phyloP scores from a whole-genome alignment of 2,329 filamentous ascomycete species.

The Fusarium sp. region DNA sequence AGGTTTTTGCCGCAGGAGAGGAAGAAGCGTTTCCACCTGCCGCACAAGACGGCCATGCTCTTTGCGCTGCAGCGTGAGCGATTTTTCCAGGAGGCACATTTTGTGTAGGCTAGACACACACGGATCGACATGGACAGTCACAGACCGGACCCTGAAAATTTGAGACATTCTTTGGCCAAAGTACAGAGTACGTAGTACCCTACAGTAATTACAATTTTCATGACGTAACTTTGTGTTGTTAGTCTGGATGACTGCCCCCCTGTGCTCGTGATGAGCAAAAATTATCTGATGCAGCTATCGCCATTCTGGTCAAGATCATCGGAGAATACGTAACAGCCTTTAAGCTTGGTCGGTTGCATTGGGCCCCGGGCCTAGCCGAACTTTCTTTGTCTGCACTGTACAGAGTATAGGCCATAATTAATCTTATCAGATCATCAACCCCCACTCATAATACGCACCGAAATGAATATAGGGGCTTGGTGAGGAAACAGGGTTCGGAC shows the following conservation, averaged over 20 bases:
- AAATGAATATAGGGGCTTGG: constrained; percentile 8
- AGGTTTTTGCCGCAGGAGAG: constrained; percentile 47
- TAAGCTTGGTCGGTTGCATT: not conserved
- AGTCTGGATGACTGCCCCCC: too few relatives aligned
- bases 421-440: constrained; percentile 32
- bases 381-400: constrained; percentile 3
- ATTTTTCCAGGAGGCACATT: constrained; percentile 48
- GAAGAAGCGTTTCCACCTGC: constrained; percentile 49
- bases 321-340: constrained; percentile 12
- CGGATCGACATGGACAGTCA: too few relatives aligned
- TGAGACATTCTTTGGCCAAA: not conserved
- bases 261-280: not conserved
- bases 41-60: constrained; percentile 49
- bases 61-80: constrained; percentile 48
- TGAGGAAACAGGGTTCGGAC: constrained; percentile 9
- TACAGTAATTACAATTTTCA: not conserved
- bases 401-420: not conserved
- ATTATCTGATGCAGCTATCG: not conserved
- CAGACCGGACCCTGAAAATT: not conserved
- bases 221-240: constrained; percentile 13
- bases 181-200: too few relatives aligned
- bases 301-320: constrained; percentile 4
- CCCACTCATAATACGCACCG: constrained; percentile 1
- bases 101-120: constrained; percentile 37
- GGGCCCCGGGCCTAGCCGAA: not conserved